phyloP scores from a whole-genome alignment of 192 early-diverging fungal genomes.

The Helicostylum pulchrum region DNA sequence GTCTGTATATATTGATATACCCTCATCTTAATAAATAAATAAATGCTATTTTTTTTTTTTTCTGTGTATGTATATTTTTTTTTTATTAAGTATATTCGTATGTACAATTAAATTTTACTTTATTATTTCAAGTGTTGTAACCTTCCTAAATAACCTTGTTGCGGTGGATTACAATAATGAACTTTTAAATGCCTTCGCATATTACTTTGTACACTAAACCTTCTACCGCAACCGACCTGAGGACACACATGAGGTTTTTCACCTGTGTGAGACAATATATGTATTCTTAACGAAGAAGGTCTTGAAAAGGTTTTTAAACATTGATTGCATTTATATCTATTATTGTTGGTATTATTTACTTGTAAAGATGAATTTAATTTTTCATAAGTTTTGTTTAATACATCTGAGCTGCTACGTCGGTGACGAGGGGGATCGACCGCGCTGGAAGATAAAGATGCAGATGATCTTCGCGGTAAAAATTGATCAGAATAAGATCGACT shows the following conservation, averaged over 20 bases:
- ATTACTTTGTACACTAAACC: slow-evolving; percentile 22
- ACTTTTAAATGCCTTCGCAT: slow-evolving; percentile 21
- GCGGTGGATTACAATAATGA: slow-evolving; percentile 8
- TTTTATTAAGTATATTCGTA: too few species aligned
- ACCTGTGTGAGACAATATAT: slow-evolving; percentile 19
- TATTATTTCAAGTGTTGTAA: too few species aligned
- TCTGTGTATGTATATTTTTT: too few species aligned
- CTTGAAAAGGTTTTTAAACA: slow-evolving; percentile 18
- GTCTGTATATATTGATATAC: slow-evolving; percentile 1
- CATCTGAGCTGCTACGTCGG: background rate
- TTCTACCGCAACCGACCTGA: slow-evolving; percentile 12
- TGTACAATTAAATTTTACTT: too few species aligned
- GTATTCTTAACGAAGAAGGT: slow-evolving; percentile 21
- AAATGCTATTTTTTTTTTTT: too few species aligned
- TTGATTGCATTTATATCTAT: slow-evolving; percentile 16
- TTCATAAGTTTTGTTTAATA: background rate
- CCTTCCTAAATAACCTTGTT: background rate
- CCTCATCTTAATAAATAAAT: too few species aligned
- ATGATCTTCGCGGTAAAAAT: background rate
- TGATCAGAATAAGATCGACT: slow-evolving; percentile 13
- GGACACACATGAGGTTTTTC: slow-evolving; percentile 21
- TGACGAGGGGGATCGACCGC: background rate
- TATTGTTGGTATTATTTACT: background rate
- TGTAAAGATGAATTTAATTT: background rate
- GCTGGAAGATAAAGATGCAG: background rate